These are phyloP conservation scores for Letharia columbiana DNA, from an alignment of 495 filamentous ascomycete species.

Conservation along the genomic window DNA sequence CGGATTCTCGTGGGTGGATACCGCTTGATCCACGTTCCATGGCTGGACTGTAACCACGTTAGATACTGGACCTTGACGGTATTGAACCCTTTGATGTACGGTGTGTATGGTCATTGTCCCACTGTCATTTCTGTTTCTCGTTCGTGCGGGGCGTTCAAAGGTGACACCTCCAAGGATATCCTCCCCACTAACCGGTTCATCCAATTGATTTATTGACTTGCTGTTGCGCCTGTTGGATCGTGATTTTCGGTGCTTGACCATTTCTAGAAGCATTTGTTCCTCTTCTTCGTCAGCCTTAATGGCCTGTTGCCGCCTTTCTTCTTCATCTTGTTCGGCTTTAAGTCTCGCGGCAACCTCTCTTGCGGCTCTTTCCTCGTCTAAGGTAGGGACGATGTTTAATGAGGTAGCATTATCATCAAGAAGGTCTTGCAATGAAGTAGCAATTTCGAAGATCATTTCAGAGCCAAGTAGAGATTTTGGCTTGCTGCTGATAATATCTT, in stretches of 20 bases:
- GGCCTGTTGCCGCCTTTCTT: slow-evolving; percentile 18
- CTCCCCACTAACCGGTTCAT: slow-evolving; percentile 15
- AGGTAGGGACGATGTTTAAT: slow-evolving; percentile 64
- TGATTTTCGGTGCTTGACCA: slow-evolving; percentile 59
- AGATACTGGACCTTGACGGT: slow-evolving; percentile 42
- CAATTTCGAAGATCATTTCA: slow-evolving; percentile 86
- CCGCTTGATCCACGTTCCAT: background rate
- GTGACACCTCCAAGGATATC: slow-evolving; percentile 43
- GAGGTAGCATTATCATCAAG: slow-evolving; percentile 77
- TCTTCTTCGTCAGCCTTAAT: slow-evolving; percentile 59
- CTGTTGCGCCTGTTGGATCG: slow-evolving; percentile 33
- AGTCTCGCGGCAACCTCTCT: slow-evolving; percentile 46
- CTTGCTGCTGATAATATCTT: slow-evolving; percentile 58
- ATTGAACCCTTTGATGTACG: slow-evolving; percentile 53
- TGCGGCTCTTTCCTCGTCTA: slow-evolving; percentile 80
- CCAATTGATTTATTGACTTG: slow-evolving; percentile 20
- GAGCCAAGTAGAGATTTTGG: slow-evolving; percentile 65
- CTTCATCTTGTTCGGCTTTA: slow-evolving; percentile 35
- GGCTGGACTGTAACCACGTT: slow-evolving; percentile 19
- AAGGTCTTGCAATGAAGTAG: slow-evolving; percentile 72
- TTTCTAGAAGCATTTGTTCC: slow-evolving; percentile 61
- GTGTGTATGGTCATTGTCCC: slow-evolving; percentile 52
- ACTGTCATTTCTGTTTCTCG: slow-evolving; percentile 48
- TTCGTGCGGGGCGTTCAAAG: slow-evolving; percentile 60
- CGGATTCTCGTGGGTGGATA: slow-evolving; percentile 21